Evolutionary conservation across 148 eudicot species (phyloP).

Genomic region (Rhododendron simsii): DNA sequence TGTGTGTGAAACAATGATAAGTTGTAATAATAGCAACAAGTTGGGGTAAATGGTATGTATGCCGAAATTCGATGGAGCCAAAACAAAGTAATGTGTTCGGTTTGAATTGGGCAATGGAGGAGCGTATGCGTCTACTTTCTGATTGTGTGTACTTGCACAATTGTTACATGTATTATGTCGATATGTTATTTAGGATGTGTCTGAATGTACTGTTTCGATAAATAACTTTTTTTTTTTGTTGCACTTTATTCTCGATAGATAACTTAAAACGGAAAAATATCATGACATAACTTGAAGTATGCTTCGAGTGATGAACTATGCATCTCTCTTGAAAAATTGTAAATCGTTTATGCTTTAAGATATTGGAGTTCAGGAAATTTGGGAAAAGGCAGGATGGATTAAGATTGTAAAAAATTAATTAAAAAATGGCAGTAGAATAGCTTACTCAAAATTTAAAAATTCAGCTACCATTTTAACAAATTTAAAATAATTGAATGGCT

Average conservation of each 20-base stretch:
- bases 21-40: neutral
- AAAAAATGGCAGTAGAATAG: neutral
- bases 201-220: neutral
- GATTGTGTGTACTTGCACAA: neutral
- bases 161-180: neutral
- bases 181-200: neutral
- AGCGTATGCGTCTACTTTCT: neutral
- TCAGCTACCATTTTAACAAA: neutral
- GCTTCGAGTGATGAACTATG: neutral
- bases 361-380: neutral
- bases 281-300: neutral
- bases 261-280: neutral
- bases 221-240: too few species aligned
- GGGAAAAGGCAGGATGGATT: neutral
- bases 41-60: neutral
- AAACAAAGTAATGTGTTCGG: neutral
- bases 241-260: too few species aligned
- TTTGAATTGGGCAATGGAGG: neutral
- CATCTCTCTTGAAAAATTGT: neutral
- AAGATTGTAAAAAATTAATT: neutral
- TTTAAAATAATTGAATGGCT: too few species aligned
- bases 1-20: neutral
- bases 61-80: neutral
- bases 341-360: neutral
- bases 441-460: neutral